A percentile compares a stretch with the other conserved stretches of the same genome.
Evolutionary conservation across 2,329 filamentous ascomycete genomes (phyloP).

Genomic region (Aspergillus hiratsukae): DNA sequence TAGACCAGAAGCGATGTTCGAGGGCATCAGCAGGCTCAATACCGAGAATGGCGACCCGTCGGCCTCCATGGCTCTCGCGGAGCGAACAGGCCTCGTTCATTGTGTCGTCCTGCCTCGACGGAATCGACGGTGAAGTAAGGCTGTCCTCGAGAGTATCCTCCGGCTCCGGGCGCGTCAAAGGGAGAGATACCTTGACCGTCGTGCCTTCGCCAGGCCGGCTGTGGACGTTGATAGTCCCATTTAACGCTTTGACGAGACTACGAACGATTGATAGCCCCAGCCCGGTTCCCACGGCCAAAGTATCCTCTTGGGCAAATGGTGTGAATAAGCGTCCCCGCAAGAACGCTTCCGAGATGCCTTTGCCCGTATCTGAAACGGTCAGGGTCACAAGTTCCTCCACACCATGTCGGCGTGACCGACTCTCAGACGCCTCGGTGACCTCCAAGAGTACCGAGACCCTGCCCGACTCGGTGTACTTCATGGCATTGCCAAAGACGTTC

Average conservation of each 20-base stretch:
- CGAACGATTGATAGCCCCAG: conserved; percentile 63
- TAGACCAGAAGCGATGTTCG: conserved; percentile 21
- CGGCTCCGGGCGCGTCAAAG: conserved; percentile 31
- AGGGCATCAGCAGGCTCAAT: conserved; percentile 15
- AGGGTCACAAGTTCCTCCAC: conserved; percentile 34
- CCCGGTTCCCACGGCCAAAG: conserved; percentile 45
- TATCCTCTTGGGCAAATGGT: conserved; percentile 56
- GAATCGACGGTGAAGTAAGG: conserved; percentile 9
- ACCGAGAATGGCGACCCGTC: conserved; percentile 28
- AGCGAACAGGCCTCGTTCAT: conserved; percentile 21
- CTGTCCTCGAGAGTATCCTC: conserved; percentile 14
- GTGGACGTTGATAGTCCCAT: conserved; percentile 55
- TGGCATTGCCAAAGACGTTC: conserved; percentile 59
- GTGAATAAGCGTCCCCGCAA: conserved; percentile 57
- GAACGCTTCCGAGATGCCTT: conserved; percentile 61
- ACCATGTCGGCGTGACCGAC: conserved; percentile 28
- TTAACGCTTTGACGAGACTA: conserved; percentile 55
- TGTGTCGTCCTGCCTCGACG: conserved; percentile 14
- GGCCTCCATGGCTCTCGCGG: conserved; percentile 21
- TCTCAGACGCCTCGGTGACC: conserved; percentile 24
- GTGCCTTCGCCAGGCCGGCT: conserved; percentile 54
- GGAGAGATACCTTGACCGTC: conserved; percentile 48
- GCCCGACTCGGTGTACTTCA: conserved; percentile 57
- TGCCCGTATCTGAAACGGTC: conserved; percentile 60
- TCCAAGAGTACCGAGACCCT: conserved; percentile 45